Percentiles rank a stretch among this genome's conserved stretches.
These are phyloP conservation scores for Akanthomyces uredinophilus DNA, from an alignment of 2,329 filamentous ascomycete genomes.

Conservation along the genomic window DNA sequence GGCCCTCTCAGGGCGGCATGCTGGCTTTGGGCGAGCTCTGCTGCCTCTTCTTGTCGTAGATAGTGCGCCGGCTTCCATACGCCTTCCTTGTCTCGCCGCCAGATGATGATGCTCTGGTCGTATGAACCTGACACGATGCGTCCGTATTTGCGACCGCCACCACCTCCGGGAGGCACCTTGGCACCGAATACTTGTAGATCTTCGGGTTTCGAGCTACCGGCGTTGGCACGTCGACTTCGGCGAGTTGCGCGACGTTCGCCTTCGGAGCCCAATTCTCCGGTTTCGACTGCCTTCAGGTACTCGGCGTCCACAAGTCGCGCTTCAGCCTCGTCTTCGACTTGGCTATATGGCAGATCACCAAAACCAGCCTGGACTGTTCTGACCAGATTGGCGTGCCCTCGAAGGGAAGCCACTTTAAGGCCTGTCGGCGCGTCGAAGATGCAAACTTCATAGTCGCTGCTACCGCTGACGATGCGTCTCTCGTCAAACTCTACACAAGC, in stretches of 20 bases:
- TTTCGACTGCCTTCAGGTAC: conserved; percentile 59
- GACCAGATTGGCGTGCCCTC: conserved; percentile 78
- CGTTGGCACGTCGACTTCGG: conserved; percentile 49
- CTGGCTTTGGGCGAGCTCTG: conserved; percentile 39
- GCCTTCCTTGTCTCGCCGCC: conserved; percentile 80
- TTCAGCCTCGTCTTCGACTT: conserved; percentile 66
- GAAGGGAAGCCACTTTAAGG: conserved; percentile 82
- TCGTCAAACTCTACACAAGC: conserved; percentile 97
- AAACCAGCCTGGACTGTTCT: conserved; percentile 94
- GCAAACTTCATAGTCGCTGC: conserved; percentile 91
- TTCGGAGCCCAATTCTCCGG: conserved; percentile 41
- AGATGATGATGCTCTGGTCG: conserved; percentile 92
- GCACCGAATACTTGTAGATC: conserved; percentile 78
- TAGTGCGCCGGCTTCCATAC: conserved; percentile 76
- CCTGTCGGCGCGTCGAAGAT: conserved; percentile 86
- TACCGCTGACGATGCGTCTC: conserved; percentile 87
- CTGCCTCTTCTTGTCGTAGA: conserved; percentile 69
- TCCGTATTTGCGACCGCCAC: conserved; percentile 81
- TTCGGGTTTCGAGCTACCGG: conserved; percentile 68
- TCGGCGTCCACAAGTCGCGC: conserved; percentile 67
- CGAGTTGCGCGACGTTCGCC: conserved; percentile 26
- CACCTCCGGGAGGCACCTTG: conserved; percentile 84
- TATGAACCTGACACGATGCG: conserved; percentile 98
- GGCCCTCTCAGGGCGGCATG: not conserved
- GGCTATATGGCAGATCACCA: conserved; percentile 77